phyloP scores from a whole-genome alignment of 1,284 basidiomycete genomes.

The Fomitopsis pinicola region DNA sequence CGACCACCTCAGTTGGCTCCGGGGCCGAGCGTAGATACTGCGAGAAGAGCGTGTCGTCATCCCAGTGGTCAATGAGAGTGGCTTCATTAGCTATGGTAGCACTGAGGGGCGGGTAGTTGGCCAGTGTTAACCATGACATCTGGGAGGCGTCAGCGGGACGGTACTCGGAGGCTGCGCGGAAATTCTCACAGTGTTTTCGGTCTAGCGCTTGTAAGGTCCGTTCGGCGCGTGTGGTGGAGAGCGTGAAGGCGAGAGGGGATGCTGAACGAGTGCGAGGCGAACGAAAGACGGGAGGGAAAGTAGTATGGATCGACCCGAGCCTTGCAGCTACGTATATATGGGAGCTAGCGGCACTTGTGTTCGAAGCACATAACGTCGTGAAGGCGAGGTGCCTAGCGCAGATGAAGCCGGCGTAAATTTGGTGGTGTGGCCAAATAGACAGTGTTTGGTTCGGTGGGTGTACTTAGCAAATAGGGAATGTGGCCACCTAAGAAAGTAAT shows the following conservation, averaged over 20 bases:
- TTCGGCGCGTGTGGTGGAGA: neutral
- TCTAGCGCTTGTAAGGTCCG: neutral
- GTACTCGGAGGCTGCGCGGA: neutral
- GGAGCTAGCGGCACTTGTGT: neutral
- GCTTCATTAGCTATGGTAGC: neutral
- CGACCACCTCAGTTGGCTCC: constrained; percentile 1
- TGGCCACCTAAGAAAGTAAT: neutral
- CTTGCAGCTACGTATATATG: neutral
- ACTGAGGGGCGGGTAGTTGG: neutral
- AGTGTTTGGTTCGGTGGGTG: neutral
- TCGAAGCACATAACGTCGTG: neutral
- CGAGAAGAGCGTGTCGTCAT: constrained; percentile 2
- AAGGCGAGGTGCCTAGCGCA: neutral
- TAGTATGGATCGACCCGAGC: neutral
- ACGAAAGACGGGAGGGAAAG: neutral
- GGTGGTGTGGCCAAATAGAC: neutral
- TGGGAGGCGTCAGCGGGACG: neutral
- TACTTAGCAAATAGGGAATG: neutral
- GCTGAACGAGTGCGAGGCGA: neutral
- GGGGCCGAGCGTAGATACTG: neutral
- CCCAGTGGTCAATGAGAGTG: neutral
- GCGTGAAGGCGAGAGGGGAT: neutral
- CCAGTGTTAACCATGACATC: neutral
- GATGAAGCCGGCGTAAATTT: neutral
- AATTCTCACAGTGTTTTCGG: neutral